Conservation (phyloP, 2,329 filamentous ascomycete species). For the Aspergillus sp. region DNA sequence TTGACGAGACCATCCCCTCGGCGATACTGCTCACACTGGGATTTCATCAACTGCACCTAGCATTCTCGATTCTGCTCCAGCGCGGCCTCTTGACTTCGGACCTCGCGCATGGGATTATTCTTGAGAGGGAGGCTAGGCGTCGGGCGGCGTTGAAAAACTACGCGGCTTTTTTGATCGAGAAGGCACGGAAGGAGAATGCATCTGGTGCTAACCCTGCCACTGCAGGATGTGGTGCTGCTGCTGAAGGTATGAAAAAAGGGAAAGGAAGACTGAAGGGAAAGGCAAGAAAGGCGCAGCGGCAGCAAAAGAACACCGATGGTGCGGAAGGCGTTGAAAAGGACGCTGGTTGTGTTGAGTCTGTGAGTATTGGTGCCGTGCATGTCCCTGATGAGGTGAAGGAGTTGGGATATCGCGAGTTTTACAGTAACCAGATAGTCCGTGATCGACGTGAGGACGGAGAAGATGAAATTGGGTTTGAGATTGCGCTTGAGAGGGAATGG, state of each 20-base stretch:
- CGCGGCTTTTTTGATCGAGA: background rate
- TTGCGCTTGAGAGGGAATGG: slow-evolving; percentile 19
- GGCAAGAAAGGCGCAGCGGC: background rate
- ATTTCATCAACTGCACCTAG: slow-evolving; percentile 21
- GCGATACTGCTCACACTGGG: slow-evolving; percentile 30
- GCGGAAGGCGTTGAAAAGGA: background rate
- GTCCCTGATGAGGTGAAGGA: slow-evolving; percentile 12
- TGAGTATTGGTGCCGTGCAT: background rate
- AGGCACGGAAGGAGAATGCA: background rate
- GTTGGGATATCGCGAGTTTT: slow-evolving; percentile 25
- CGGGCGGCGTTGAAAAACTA: slow-evolving; percentile 19
- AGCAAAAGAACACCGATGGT: background rate
- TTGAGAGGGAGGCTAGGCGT: slow-evolving; percentile 32
- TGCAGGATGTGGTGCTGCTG: background rate
- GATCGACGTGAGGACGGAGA: background rate
- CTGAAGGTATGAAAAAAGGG: background rate
- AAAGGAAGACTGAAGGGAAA: background rate
- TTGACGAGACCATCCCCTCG: slow-evolving; percentile 22
- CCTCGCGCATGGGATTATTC: slow-evolving; percentile 23
- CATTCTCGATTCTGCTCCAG: slow-evolving; percentile 21
- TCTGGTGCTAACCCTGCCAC: background rate
- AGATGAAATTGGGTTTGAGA: slow-evolving; percentile 7
- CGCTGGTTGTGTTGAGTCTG: background rate
- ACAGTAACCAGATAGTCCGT: slow-evolving; percentile 1
- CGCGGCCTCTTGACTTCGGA: slow-evolving; percentile 14